Percentiles rank a stretch among this genome's conserved stretches.
These are phyloP conservation scores for Emydomyces testavorans DNA, from an alignment of 2,329 filamentous ascomycete species.

Conservation along the genomic window DNA sequence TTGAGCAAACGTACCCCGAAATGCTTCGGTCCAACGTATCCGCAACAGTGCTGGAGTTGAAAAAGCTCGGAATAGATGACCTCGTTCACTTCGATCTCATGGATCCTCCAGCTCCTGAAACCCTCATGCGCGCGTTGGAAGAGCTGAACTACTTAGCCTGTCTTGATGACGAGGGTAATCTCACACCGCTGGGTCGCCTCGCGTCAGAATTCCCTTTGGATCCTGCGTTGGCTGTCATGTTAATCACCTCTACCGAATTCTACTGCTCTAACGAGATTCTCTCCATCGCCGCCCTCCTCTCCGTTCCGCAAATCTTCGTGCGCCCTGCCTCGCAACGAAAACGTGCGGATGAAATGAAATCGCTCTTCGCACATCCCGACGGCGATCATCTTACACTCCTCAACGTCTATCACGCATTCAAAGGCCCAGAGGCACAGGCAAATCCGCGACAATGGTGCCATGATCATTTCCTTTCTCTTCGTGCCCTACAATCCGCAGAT, in stretches of 20 bases:
- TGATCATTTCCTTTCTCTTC: conserved; percentile 85
- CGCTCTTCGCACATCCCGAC: conserved; percentile 79
- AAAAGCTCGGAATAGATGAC: conserved; percentile 92
- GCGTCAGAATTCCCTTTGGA: conserved; percentile 95
- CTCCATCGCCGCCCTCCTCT: conserved; percentile 85
- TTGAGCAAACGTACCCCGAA: conserved; percentile 93
- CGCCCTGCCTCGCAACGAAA: conserved; percentile 76
- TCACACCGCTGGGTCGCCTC: conserved; percentile 72
- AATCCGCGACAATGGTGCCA: conserved; percentile 89
- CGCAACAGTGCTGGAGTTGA: conserved; percentile 88
- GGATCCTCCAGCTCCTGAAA: conserved; percentile 96
- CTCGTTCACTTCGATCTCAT: conserved; percentile 97
- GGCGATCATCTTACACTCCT: conserved; percentile 93
- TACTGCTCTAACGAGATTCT: conserved; percentile 98
- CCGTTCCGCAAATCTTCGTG: conserved; percentile 86
- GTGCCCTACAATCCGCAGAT: conserved; percentile 82
- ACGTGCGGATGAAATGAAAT: conserved; percentile 95
- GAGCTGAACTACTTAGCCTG: conserved; percentile 96
- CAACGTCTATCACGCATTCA: conserved; percentile 97
- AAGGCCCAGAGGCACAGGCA: conserved; percentile 55
- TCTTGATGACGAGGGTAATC: conserved; percentile 87
- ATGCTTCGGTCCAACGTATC: conserved; percentile 89
- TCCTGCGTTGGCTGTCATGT: conserved; percentile 88
- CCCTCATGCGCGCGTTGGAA: conserved; percentile 92
- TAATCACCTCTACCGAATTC: conserved; percentile 94